Conservation (phyloP, 148 eudicot genomes). For the Bassia scoparia region DNA sequence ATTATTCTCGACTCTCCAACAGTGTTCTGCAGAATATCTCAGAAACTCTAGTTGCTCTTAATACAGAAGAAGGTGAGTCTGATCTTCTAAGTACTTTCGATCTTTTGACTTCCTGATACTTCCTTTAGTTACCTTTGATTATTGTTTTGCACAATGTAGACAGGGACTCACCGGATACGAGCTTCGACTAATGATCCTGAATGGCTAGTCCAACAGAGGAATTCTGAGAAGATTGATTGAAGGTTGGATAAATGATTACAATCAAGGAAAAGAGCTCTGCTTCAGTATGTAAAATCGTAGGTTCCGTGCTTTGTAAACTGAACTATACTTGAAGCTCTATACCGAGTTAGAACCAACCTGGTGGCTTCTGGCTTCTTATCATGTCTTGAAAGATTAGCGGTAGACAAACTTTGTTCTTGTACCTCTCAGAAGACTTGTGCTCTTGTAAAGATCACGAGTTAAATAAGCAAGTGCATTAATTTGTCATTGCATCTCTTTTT, state of each 20-base stretch:
- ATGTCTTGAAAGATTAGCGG: background rate
- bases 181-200: slow-evolving; percentile 66
- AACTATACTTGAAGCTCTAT: too few relatives aligned
- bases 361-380: background rate
- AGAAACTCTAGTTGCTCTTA: slow-evolving; percentile 65
- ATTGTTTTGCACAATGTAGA: background rate
- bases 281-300: slow-evolving; percentile 20
- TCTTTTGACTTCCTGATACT: background rate
- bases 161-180: slow-evolving; percentile 93
- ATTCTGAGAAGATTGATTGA: slow-evolving; percentile 55
- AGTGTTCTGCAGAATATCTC: slow-evolving; percentile 83
- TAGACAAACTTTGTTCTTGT: background rate
- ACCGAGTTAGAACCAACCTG: background rate
- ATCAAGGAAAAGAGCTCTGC: slow-evolving; percentile 23
- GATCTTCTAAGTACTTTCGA: background rate
- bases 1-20: slow-evolving; percentile 28
- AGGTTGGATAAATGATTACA: slow-evolving; percentile 62
- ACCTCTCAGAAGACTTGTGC: too few relatives aligned
- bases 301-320: background rate
- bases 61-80: slow-evolving; percentile 64
- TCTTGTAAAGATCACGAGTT: background rate
- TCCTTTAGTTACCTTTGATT: background rate
- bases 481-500: background rate
- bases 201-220: slow-evolving; percentile 78
- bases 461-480: background rate